Percentiles rank a stretch among this genome's conserved stretches.
Conservation (phyloP, 129 eudicot genomes). For the Ambrosia artemisiifolia region DNA sequence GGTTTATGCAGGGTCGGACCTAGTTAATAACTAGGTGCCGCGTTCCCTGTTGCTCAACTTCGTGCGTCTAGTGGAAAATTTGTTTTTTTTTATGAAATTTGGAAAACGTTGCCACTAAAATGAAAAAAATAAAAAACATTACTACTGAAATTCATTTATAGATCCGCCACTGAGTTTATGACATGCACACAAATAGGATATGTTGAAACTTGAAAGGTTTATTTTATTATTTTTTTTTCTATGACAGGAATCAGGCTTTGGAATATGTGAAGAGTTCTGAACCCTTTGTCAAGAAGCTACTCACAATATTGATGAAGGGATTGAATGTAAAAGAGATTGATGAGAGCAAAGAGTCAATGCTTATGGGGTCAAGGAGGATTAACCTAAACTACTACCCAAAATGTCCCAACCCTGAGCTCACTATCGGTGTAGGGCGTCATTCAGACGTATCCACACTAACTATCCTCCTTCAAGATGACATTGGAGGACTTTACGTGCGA, state of each 20-base stretch:
- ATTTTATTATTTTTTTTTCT: background rate
- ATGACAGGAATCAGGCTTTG: constrained; percentile 38
- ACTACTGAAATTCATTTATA: too few relatives aligned
- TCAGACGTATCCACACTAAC: constrained; percentile 59
- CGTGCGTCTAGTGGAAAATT: too few relatives aligned
- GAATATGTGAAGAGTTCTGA: constrained; percentile 47
- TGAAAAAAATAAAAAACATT: too few relatives aligned
- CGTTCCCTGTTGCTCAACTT: too few relatives aligned
- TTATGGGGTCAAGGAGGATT: constrained; percentile 38
- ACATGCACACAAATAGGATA: too few relatives aligned
- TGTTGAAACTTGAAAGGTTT: background rate
- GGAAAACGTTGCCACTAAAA: too few relatives aligned
- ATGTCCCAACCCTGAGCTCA: constrained; percentile 57
- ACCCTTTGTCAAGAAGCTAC: constrained; percentile 32
- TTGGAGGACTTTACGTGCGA: constrained; percentile 51
- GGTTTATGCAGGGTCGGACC: too few relatives aligned
- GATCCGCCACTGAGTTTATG: too few relatives aligned
- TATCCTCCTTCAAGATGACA: constrained; percentile 57
- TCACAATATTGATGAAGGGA: constrained; percentile 31
- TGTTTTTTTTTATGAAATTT: too few relatives aligned
- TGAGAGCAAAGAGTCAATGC: constrained; percentile 25
- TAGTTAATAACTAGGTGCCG: too few relatives aligned
- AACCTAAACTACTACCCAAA: constrained; percentile 53
- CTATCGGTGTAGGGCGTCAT: constrained; percentile 55
- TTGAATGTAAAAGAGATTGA: constrained; percentile 34